Evolutionary conservation across 2,329 filamentous ascomycete genomes (phyloP).

Genomic region (Esteya vermicola): DNA sequence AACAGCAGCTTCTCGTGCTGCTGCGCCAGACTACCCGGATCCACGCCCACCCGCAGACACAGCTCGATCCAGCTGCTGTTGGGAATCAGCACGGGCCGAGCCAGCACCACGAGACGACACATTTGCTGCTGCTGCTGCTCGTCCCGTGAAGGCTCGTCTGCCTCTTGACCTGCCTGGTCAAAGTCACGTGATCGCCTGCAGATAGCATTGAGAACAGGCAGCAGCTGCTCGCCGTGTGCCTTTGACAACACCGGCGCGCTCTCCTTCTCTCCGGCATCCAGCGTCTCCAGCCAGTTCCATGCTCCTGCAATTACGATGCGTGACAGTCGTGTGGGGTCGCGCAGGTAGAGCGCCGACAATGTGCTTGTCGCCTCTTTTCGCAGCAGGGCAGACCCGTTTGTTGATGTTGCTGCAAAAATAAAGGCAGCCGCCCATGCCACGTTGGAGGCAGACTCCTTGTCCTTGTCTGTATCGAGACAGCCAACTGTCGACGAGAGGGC

Average conservation of each 20-base stretch:
- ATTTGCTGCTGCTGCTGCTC: conserved; percentile 53
- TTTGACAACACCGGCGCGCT: conserved; percentile 53
- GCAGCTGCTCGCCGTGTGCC: conserved; percentile 48
- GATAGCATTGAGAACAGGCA: conserved; percentile 46
- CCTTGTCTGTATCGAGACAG: conserved; percentile 32
- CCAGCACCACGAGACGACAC: conserved; percentile 62
- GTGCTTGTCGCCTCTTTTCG: conserved; percentile 47
- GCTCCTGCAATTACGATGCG: conserved; percentile 55
- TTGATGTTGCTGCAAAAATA: conserved; percentile 61
- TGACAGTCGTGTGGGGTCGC: conserved; percentile 42
- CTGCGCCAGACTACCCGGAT: conserved; percentile 65
- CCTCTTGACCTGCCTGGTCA: conserved; percentile 22
- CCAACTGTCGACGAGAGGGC: conserved; percentile 51
- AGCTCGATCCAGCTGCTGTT: conserved; percentile 77
- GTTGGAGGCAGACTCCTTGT: conserved; percentile 32
- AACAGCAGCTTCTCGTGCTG: conserved; percentile 52
- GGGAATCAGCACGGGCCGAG: conserved; percentile 63
- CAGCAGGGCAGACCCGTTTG: conserved; percentile 43
- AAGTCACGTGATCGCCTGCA: conserved; percentile 43
- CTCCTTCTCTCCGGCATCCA: conserved; percentile 65
- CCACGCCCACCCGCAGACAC: conserved; percentile 64
- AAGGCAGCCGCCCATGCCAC: conserved; percentile 72
- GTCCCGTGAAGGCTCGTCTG: too few relatives aligned
- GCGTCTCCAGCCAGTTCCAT: conserved; percentile 63
- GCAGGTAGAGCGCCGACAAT: conserved; percentile 51